phyloP scores from a whole-genome alignment of 805 yeast species.

The Saturnispora silvae region DNA sequence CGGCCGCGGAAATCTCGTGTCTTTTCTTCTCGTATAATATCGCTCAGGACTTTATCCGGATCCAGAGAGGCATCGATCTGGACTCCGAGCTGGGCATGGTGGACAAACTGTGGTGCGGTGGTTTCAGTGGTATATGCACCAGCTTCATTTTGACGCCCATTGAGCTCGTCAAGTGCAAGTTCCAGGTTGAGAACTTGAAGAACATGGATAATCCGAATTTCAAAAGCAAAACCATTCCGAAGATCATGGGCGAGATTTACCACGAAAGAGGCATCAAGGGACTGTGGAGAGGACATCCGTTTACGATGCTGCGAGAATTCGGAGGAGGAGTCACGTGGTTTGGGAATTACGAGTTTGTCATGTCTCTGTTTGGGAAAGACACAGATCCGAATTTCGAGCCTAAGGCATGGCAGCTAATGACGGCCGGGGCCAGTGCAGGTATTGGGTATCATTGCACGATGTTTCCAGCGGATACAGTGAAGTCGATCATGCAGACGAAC shows the following conservation, averaged over 20 bases:
- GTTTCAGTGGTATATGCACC: slow-evolving; percentile 70
- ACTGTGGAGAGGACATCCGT: slow-evolving; percentile 78
- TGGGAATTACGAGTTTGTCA: slow-evolving; percentile 65
- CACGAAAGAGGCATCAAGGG: slow-evolving; percentile 49
- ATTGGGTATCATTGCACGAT: slow-evolving; percentile 65
- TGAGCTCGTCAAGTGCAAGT: slow-evolving; percentile 79
- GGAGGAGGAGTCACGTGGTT: slow-evolving; percentile 94
- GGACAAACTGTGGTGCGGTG: slow-evolving; percentile 54
- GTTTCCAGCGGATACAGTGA: slow-evolving; percentile 87
- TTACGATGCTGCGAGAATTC: slow-evolving; percentile 73
- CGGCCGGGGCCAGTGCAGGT: slow-evolving; percentile 85
- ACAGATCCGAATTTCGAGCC: slow-evolving; percentile 20
- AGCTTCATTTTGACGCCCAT: slow-evolving; percentile 82
- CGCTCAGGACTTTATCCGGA: slow-evolving; percentile 30
- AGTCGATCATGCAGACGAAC: slow-evolving; percentile 70
- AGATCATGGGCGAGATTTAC: slow-evolving; percentile 34
- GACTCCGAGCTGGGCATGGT: slow-evolving; percentile 15
- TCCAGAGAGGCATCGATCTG: slow-evolving; percentile 15
- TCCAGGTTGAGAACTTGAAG: slow-evolving; percentile 55
- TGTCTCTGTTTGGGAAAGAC: slow-evolving; percentile 23
- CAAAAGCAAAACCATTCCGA: slow-evolving; percentile 21
- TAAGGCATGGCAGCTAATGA: slow-evolving; percentile 42
- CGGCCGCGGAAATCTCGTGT: slow-evolving; percentile 80
- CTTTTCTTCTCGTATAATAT: slow-evolving; percentile 57
- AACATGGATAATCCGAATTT: slow-evolving; percentile 10